Base-by-base conservation (phyloP, 106 monocot genomes). In the Triglochin maritima region DNA sequence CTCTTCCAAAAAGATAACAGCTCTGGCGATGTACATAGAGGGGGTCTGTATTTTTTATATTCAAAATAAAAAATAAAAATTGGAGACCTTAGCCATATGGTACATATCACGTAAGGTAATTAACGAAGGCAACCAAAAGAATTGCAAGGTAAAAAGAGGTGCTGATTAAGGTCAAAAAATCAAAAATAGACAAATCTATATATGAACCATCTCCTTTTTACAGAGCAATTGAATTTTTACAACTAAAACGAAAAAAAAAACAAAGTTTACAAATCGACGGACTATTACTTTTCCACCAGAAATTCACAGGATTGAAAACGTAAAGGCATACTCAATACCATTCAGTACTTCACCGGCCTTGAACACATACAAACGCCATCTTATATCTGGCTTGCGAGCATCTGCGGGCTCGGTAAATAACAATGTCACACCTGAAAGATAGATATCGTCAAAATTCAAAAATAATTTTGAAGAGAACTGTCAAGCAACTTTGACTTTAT, bases 1-100 rank as follows among this genome's bases (percentile, higher is more conserved):
- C 90, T 80, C 95, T 83, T 13, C 95, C 95, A 78, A 88, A 96
- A 64, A 96, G 81, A 74, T 96, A 90, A 74, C 87, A 85, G 72
- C 83, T 96, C 67, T 87, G 85, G 17, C 90, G 90, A 54, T 96
- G 90, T 47, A 96, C 83, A 76, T 88, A 88, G 11, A 96, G 76
- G 12, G 95, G 90, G 41, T 96, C 95, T 96, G 85, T 64, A 60
- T 52, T 10, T 47, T 47, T 52, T n/a, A 2, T 54, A n/a, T n/a
- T n/a, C n/a, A 29, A 41, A 6, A 52, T 53, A 53, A 8, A 8
- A 52, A 52, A 6, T 52, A 11, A 52, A 6, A 52, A 11, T 8
- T 52, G 11, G 7, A 6, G 2, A 11, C 52, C 7, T 52, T 8
- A 52, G 11, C 7, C 52, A 52, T 11, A 52, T 0, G 9, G 52